Conservation (phyloP, 768 basidiomycete species). For the Tubosaeta sp. region DNA sequence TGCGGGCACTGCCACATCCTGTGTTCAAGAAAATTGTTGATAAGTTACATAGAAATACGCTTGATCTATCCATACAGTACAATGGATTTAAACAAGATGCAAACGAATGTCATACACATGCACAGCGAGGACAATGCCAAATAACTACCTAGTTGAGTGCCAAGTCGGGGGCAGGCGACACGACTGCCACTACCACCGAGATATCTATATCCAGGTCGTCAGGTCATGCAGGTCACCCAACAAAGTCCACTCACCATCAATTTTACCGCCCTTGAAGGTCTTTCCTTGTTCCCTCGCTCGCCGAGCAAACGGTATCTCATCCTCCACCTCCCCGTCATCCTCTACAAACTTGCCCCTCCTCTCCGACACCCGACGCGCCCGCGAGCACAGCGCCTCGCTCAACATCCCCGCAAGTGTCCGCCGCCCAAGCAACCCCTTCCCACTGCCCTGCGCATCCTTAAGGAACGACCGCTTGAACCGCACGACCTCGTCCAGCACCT, state of each 20-base stretch:
- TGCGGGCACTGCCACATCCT: too few relatives aligned
- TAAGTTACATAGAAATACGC: conserved; percentile 4
- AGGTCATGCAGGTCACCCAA: not conserved
- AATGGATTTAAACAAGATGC: conserved; percentile 16
- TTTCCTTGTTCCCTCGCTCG: conserved; percentile 72
- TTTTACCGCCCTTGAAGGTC: conserved; percentile 75
- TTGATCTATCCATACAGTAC: conserved; percentile 19
- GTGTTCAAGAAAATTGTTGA: too few relatives aligned
- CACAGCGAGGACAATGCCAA: conserved; percentile 14
- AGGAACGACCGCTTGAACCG: conserved; percentile 46
- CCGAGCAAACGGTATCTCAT: conserved; percentile 81
- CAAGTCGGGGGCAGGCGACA: conserved; percentile 42
- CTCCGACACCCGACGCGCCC: conserved; percentile 68
- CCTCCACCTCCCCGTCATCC: conserved; percentile 28
- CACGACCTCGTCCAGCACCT: conserved; percentile 76
- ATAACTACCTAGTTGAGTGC: conserved; percentile 11
- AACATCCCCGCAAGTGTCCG: conserved; percentile 64
- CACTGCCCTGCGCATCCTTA: conserved; percentile 16
- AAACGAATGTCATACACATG: conserved; percentile 23
- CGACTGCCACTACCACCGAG: conserved; percentile 62
- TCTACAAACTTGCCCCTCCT: conserved; percentile 28
- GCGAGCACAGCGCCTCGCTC: conserved; percentile 76
- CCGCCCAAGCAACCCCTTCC: conserved; percentile 36
- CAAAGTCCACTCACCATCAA: conserved; percentile 56
- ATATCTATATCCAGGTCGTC: conserved; percentile 42